Base-by-base conservation (phyloP, 352 stramenopile species). In the Globisporangium cylindrosporum region DNA sequence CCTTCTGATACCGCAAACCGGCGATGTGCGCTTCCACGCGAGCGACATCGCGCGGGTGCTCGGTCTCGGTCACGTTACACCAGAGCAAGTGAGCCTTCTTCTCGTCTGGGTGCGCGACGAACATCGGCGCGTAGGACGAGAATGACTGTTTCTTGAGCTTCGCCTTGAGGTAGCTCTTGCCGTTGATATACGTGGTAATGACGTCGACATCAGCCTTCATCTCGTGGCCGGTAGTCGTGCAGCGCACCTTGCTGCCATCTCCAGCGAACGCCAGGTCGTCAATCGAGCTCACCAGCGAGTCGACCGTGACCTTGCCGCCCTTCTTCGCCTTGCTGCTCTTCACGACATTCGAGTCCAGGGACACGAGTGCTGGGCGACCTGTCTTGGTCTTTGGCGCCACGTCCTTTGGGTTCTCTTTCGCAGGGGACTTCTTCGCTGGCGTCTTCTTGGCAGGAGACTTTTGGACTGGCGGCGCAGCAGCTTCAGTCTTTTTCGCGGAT, bases 51-150 rank as follows among this genome's bases (percentile, higher is more conserved):
- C 83, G 81, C 14, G 73, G 67, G 58, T 89, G 81, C 36, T 79
- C 73, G 22, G 79, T 82, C 61, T 89, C 78, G 2, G 83, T 91
- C 55, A 91, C 83, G 61, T 75, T 76, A 69, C 83, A 91, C 83
- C 83, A 91, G 63, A 91, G 51, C 70, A 88, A 71, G 29, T 76
- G 68, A 32, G 67, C 49, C 72, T 84, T 78, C 22, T 79, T 77
- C 60, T 86, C 79, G 59, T 90, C 81, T 25, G 80, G 75, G 46
- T 92, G 82, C 62, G 75, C 64, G 54, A 80, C 67, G 64, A 92
- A 90, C 82, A 90, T 90, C 7, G 84, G 84, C 29, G 79, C 79
- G 60, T 82, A 92, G 36, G 74, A 67, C 20, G 73, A 71, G 60
- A 92, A 88, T 25, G 80, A 89, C 22, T 74, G 60, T 27, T 64